These are phyloP conservation scores for Ustilago bromivora DNA, from an alignment of 1,284 basidiomycete species.

Conservation along the genomic window DNA sequence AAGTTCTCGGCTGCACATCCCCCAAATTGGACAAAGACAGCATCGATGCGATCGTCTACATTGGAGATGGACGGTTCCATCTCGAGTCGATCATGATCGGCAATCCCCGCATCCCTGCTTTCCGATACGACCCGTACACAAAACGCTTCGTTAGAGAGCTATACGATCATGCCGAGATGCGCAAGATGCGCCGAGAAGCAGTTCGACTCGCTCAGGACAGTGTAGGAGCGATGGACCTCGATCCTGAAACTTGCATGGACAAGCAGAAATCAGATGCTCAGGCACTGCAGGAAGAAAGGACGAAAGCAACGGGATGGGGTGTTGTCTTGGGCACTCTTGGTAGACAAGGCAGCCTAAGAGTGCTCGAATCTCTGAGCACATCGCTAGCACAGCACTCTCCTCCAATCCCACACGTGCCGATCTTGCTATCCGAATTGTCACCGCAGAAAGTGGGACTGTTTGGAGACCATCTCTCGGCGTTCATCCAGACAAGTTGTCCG, in stretches of 20 bases:
- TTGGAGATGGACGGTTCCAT: constrained; percentile 98
- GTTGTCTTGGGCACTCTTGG: constrained; percentile 96
- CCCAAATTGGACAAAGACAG: constrained; percentile 74
- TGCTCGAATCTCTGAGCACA: constrained; percentile 75
- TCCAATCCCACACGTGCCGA: constrained; percentile 80
- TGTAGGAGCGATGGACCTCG: constrained; percentile 44
- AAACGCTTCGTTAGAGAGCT: constrained; percentile 94
- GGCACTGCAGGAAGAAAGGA: constrained; percentile 56
- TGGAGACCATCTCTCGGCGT: constrained; percentile 79
- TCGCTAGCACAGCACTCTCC: constrained; percentile 44
- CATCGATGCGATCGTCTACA: constrained; percentile 74
- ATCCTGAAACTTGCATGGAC: constrained; percentile 25
- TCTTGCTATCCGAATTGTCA: constrained; percentile 93
- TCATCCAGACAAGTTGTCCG: constrained; percentile 96
- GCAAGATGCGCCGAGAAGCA: constrained; percentile 78
- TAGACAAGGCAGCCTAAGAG: constrained; percentile 89
- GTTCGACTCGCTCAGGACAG: constrained; percentile 72
- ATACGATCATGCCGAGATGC: constrained; percentile 91
- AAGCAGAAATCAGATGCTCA: constrained; percentile 10
- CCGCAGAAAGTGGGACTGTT: constrained; percentile 92
- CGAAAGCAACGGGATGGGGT: constrained; percentile 76
- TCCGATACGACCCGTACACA: constrained; percentile 97
- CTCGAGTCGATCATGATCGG: constrained; percentile 99
- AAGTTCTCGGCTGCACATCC: constrained; percentile 96
- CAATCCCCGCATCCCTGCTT: constrained; percentile 94